Evolutionary conservation across 495 filamentous ascomycete genomes (phyloP), one percentile per base, ranked within the genome.

Genomic region (Trichocladium antarcticum): DNA sequence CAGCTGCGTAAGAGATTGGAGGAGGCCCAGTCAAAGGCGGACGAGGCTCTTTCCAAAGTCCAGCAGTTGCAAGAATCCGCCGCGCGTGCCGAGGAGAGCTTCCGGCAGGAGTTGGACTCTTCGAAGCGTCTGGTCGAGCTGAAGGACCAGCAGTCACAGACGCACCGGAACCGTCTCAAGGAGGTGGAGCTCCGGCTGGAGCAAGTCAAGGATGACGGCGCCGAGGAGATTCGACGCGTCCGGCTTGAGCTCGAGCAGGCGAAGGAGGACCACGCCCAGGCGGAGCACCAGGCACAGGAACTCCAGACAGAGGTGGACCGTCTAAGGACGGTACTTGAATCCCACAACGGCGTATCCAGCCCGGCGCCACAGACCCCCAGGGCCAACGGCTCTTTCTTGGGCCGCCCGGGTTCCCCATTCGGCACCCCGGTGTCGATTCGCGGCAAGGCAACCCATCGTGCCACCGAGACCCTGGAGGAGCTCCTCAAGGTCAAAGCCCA

Each of bases 11-110:
- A 79, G 44, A 80, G 86, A 17, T 66, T 95, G 27, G 84, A 89
- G 19, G 89, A 95, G 50, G 71, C 90, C 0, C 83, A 87, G 53
- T 81, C 82, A 45, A 94, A 93, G 62, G 82, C 83, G 1, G 87
- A 97, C 46, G 85, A 96, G 37, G 78, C 84, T 10, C 73, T 95
- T 31, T 70, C 74, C 11, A 85, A 75, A 54, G 84, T 95, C 27
- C 85, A 94, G 50, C 80, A 87, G 55, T 71, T 96, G 15, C 81
- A 90, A 60, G 89, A 95, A 59, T 82, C 84, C 22, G 80, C 82
- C 6, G 79, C 84, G 4, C 78, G 82, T 45, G 75, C 81, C 22
- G 80, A 90, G 43, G 85, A 96, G 60, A 80, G 80, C 38, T 93
- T 89, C 69, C 73, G 80, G 42, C 80, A 87, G 37, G 89, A 95